These are phyloP conservation scores for Anisogramma anomala DNA, from an alignment of 2,329 filamentous ascomycete genomes.

Conservation along the genomic window DNA sequence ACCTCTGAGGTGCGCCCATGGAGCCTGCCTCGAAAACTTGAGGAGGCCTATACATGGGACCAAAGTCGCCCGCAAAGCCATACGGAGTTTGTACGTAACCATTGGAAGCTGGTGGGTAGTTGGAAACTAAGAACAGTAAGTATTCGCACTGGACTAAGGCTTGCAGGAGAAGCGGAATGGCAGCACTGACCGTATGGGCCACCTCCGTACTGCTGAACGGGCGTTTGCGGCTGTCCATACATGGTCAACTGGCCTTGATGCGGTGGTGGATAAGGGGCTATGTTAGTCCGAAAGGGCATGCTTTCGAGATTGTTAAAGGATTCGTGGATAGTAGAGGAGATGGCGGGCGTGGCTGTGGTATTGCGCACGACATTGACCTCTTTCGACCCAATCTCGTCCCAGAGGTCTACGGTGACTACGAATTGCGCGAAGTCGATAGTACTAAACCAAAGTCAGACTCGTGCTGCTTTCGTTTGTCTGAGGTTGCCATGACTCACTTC, in stretches of 20 bases:
- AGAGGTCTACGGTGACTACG: conserved; percentile 56
- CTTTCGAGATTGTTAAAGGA: conserved; percentile 53
- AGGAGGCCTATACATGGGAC: conserved; percentile 20
- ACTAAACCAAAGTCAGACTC: conserved; percentile 6
- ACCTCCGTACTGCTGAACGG: conserved; percentile 8
- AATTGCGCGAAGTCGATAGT: conserved; percentile 20
- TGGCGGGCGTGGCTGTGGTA: conserved; percentile 55
- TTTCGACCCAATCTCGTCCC: conserved; percentile 51
- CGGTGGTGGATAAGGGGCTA: conserved; percentile 11
- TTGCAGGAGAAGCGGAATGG: neutral
- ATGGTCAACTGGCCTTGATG: conserved; percentile 11
- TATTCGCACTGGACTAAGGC: neutral
- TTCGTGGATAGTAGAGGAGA: conserved; percentile 67
- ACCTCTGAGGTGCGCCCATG: conserved; percentile 22
- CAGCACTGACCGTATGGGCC: conserved; percentile 12
- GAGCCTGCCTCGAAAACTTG: conserved; percentile 23
- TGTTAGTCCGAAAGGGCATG: conserved; percentile 16
- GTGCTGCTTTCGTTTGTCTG: conserved; percentile 7
- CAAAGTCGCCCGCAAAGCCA: conserved; percentile 11
- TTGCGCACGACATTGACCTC: conserved; percentile 57
- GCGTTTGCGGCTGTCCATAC: conserved; percentile 18
- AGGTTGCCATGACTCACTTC: conserved; percentile 45
- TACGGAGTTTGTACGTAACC: conserved; percentile 12
- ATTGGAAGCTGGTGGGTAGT: conserved; percentile 11
- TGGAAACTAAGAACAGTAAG: conserved; percentile 6